A percentile compares a stretch with the other conserved stretches of the same genome.
Evolutionary conservation across 495 filamentous ascomycete species (phyloP).

Genomic region (Friedmanniomyces simplex): DNA sequence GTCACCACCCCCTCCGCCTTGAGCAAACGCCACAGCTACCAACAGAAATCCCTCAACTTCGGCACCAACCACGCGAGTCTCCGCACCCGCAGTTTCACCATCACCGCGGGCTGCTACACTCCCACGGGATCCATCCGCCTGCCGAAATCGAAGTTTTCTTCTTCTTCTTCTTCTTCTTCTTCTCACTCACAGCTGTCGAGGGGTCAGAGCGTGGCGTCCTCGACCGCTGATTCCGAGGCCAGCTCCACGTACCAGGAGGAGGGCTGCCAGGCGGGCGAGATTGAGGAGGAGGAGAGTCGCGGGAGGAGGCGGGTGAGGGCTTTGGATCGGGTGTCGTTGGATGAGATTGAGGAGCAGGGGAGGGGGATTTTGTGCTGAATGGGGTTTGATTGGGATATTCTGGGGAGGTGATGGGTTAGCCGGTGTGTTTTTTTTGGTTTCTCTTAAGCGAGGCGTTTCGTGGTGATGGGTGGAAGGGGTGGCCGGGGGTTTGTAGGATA

Average conservation of each 20-base stretch:
- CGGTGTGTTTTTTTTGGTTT: too few species aligned
- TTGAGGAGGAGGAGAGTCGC: constrained; percentile 8
- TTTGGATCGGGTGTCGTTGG: not conserved
- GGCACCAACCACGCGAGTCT: not conserved
- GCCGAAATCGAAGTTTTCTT: not conserved
- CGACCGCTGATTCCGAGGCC: not conserved
- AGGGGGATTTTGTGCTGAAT: not conserved
- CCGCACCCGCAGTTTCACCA: not conserved
- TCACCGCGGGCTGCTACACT: constrained; percentile 4
- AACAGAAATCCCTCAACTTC: not conserved
- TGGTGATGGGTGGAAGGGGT: too few species aligned
- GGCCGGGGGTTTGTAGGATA: too few species aligned
- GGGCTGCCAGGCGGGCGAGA: constrained; percentile 8
- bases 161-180: too few species aligned
- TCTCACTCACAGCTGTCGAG: too few species aligned
- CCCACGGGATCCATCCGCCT: not conserved
- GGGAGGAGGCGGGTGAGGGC: not conserved
- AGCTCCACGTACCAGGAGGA: constrained; percentile 11
- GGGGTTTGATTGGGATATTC: too few species aligned
- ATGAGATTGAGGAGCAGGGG: not conserved
- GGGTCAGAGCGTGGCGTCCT: not conserved
- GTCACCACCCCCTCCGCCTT: not conserved
- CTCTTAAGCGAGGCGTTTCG: not conserved
- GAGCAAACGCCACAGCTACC: constrained; percentile 4
- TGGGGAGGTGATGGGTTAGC: too few species aligned